phyloP scores from a whole-genome alignment of 2,329 filamentous ascomycete species.

The Massarina eburnea region DNA sequence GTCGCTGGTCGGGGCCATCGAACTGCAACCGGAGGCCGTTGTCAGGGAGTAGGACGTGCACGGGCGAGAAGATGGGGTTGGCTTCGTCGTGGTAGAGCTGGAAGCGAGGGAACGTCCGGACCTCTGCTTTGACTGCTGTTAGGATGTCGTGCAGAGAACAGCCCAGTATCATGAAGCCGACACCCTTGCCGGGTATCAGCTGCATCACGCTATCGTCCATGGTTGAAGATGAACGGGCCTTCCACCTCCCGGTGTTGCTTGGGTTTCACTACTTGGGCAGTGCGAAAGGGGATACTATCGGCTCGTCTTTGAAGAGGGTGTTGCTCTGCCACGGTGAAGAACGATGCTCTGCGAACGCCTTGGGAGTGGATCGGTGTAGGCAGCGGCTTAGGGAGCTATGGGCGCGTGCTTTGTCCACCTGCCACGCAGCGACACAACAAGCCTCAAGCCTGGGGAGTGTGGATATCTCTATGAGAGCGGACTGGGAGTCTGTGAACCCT shows the following conservation, averaged over 20 bases:
- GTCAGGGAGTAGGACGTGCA: constrained; percentile 73
- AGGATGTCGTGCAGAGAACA: constrained; percentile 89
- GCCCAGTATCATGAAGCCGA: constrained; percentile 67
- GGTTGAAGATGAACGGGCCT: constrained; percentile 1
- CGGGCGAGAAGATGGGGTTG: constrained; percentile 71
- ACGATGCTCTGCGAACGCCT: no score
- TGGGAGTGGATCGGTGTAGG: no score
- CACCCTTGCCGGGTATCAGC: constrained; percentile 26
- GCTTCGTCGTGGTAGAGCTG: constrained; percentile 79
- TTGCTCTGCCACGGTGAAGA: neutral
- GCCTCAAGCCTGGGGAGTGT: no score
- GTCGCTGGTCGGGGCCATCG: constrained; percentile 87
- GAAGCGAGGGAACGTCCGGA: constrained; percentile 77
- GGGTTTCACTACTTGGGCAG: neutral
- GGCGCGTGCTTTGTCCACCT: no score
- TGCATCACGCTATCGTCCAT: constrained; percentile 40
- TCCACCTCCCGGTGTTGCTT: neutral
- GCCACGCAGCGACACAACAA: no score
- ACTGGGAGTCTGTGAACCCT: no score
- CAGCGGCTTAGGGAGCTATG: no score
- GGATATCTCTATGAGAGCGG: no score
- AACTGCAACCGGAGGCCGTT: constrained; percentile 92
- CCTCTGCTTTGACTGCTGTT: constrained; percentile 84
- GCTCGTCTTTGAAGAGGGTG: neutral
- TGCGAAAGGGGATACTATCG: neutral